These are phyloP conservation scores for Arabidopsis suecica DNA, from an alignment of 345 rosid species.

Conservation along the genomic window DNA sequence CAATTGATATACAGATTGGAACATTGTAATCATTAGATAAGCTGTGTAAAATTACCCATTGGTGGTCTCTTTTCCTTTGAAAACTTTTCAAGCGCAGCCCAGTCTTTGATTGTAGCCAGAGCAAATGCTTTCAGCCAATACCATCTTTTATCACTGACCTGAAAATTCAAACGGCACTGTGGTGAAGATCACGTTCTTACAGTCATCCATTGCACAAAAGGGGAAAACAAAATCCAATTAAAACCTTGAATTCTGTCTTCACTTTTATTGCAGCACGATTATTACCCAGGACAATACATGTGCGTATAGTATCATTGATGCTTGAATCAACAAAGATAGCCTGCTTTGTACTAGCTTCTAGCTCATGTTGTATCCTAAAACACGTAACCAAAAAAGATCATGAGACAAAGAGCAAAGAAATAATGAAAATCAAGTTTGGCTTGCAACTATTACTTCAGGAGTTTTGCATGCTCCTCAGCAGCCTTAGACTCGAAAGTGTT, in stretches of 20 bases:
- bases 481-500: conserved; percentile 93
- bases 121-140: conserved; percentile 95
- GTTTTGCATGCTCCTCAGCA: conserved; percentile 96
- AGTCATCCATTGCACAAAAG: neutral
- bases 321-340: conserved; percentile 97
- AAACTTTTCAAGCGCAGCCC: conserved; percentile 93
- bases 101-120: conserved; percentile 85
- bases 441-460: conserved; percentile 66
- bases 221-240: conserved; percentile 22
- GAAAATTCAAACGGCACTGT: neutral
- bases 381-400: neutral
- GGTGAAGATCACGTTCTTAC: conserved; percentile 21
- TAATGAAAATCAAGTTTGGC: conserved; percentile 10
- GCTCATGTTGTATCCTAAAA: conserved; percentile 88
- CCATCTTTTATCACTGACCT: conserved; percentile 98
- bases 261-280: conserved; percentile 74
- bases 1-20: conserved; percentile 3
- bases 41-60: conserved; percentile 53
- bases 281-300: conserved; percentile 89
- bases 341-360: conserved; percentile 91
- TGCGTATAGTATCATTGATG: conserved; percentile 95
- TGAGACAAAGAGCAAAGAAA: conserved; percentile 16
- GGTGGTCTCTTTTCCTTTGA: conserved; percentile 97
- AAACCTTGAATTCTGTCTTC: conserved; percentile 68
- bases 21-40: neutral